Conservation (phyloP, 192 early-diverging fungal genomes). For the Dissophora ornata region DNA sequence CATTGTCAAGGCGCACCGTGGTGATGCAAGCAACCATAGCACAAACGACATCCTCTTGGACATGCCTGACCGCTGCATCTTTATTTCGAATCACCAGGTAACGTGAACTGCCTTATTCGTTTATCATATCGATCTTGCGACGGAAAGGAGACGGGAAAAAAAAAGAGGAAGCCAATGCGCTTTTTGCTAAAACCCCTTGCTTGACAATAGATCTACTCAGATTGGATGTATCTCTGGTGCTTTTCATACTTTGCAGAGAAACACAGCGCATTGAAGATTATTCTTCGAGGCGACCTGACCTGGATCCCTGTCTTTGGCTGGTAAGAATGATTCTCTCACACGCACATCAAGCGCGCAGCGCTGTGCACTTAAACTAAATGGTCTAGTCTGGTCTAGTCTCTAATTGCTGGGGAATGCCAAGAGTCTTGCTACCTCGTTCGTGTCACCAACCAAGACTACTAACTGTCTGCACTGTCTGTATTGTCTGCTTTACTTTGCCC, state of each 20-base stretch:
- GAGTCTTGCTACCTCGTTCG: neutral
- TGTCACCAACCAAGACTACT: neutral
- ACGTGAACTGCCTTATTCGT: neutral
- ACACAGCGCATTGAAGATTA: constrained; percentile 91
- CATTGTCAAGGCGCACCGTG: constrained; percentile 32
- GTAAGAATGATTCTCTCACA: constrained; percentile 53
- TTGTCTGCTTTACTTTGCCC: no score
- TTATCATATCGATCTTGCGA: no score
- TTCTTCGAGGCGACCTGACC: constrained; percentile 86
- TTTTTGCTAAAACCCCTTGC: neutral
- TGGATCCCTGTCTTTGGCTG: constrained; percentile 90
- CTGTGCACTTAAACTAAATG: no score
- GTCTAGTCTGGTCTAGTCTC: neutral
- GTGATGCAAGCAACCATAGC: constrained; percentile 17
- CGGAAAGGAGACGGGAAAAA: no score
- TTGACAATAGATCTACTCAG: constrained; percentile 65
- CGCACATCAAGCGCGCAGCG: no score
- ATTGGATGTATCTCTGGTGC: constrained; percentile 77
- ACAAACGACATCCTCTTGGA: constrained; percentile 42
- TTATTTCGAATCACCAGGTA: constrained; percentile 72
- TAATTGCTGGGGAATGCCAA: constrained; percentile 40
- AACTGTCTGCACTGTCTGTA: no score
- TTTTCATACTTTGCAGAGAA: constrained; percentile 73
- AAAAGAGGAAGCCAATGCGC: neutral
- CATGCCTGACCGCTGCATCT: constrained; percentile 60